Percentiles rank a stretch among this genome's conserved stretches.
These are phyloP conservation scores for Friedmanniomyces simplex DNA, from an alignment of 495 filamentous ascomycete genomes.

Conservation along the genomic window DNA sequence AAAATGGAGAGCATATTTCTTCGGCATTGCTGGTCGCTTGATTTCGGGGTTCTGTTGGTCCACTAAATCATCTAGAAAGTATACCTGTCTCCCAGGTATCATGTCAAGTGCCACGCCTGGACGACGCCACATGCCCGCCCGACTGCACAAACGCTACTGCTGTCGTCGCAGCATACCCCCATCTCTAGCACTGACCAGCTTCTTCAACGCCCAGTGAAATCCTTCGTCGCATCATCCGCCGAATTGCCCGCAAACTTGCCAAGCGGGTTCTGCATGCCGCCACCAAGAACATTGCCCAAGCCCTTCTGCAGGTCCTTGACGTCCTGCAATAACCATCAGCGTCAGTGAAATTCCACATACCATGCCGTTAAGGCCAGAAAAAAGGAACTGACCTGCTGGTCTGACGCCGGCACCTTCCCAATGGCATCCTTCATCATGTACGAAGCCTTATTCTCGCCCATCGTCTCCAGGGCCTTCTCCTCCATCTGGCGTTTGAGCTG, in stretches of 20 bases:
- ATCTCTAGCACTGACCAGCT: background rate
- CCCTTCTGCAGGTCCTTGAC: slow-evolving; percentile 32
- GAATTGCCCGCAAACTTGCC: slow-evolving; percentile 29
- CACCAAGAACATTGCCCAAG: slow-evolving; percentile 28
- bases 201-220: slow-evolving; percentile 19
- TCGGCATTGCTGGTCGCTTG: no score
- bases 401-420: slow-evolving; percentile 30
- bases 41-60: no score
- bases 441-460: slow-evolving; percentile 43
- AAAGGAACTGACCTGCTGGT: slow-evolving; percentile 26
- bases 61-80: no score
- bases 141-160: no score
- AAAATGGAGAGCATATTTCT: background rate
- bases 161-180: background rate
- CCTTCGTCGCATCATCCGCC: slow-evolving; percentile 24
- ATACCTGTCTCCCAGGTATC: no score
- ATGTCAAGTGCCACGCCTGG: no score
- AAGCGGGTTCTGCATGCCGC: slow-evolving; percentile 29
- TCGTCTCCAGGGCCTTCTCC: slow-evolving; percentile 38
- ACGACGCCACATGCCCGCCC: no score
- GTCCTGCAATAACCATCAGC: slow-evolving; percentile 5
- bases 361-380: no score
- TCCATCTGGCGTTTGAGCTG: slow-evolving; percentile 35
- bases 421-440: slow-evolving; percentile 33
- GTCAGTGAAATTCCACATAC: no score